Evolutionary conservation across 768 basidiomycete genomes (phyloP).

Genomic region (Mycena epipterygia): DNA sequence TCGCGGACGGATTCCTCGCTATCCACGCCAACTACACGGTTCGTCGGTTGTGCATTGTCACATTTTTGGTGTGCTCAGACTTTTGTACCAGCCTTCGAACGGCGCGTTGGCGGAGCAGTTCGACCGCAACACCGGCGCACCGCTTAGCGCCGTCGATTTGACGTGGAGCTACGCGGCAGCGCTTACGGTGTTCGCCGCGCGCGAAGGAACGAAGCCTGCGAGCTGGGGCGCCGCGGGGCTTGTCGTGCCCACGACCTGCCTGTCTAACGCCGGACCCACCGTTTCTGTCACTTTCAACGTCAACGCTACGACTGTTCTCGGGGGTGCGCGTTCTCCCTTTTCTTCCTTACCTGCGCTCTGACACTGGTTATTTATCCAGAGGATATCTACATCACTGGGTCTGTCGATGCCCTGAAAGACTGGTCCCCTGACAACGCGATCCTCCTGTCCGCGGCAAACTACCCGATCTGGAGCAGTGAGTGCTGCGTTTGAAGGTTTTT

Average conservation of each 20-base stretch:
- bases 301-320: conserved; percentile 66
- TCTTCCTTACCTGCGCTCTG: background rate
- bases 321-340: conserved; percentile 58
- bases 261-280: conserved; percentile 31
- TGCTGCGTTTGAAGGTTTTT: conserved; percentile 25
- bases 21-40: conserved; percentile 69
- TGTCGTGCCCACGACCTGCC: conserved; percentile 59
- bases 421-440: conserved; percentile 75
- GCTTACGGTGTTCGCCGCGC: conserved; percentile 69
- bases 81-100: conserved; percentile 52
- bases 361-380: conserved; percentile 55
- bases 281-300: conserved; percentile 76
- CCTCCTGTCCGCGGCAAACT: conserved; percentile 66
- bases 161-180: conserved; percentile 85
- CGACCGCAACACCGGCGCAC: conserved; percentile 60
- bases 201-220: conserved; percentile 58
- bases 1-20: conserved; percentile 76
- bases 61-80: background rate
- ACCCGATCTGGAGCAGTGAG: conserved; percentile 80
- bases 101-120: conserved; percentile 80
- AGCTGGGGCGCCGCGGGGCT: conserved; percentile 79
- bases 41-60: background rate
- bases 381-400: conserved; percentile 78
- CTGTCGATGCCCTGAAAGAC: conserved; percentile 64
- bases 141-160: conserved; percentile 72